Evolutionary conservation across 345 rosid genomes (phyloP).

Genomic region (Trapa incisa): DNA sequence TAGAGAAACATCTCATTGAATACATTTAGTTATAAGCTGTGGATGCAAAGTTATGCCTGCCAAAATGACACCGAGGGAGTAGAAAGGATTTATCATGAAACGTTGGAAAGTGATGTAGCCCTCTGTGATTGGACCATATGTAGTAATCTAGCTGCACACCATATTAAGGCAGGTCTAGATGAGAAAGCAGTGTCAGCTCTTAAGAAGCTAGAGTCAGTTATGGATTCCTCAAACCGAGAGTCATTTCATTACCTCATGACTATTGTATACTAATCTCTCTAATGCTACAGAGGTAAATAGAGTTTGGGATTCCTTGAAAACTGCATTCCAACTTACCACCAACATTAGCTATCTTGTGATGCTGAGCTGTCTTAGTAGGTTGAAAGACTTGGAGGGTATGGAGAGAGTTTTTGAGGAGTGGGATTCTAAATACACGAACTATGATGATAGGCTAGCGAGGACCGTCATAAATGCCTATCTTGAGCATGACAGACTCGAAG

Average conservation of each 20-base stretch:
- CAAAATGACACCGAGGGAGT: slow-evolving; percentile 43
- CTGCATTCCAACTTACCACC: slow-evolving; percentile 22
- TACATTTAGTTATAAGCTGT: slow-evolving; percentile 22
- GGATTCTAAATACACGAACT: slow-evolving; percentile 39
- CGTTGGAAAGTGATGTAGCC: slow-evolving; percentile 18
- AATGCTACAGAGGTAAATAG: slow-evolving; percentile 44
- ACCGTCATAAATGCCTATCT: slow-evolving; percentile 38
- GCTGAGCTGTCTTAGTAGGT: slow-evolving; percentile 47
- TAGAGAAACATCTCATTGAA: slow-evolving; percentile 23
- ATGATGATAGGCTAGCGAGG: slow-evolving; percentile 51
- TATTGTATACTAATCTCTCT: slow-evolving; percentile 44
- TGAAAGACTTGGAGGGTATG: slow-evolving; percentile 43
- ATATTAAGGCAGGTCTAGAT: slow-evolving; percentile 39
- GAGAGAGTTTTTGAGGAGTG: slow-evolving; percentile 47
- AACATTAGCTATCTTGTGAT: slow-evolving; percentile 44
- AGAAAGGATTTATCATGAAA: slow-evolving; percentile 34
- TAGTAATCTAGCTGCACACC: slow-evolving; percentile 49
- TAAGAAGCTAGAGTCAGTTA: slow-evolving; percentile 42
- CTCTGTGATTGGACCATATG: slow-evolving; percentile 36
- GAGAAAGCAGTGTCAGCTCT: slow-evolving; percentile 60
- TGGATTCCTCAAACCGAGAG: slow-evolving; percentile 31
- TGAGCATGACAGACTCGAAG: slow-evolving; percentile 32
- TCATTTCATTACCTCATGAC: slow-evolving; percentile 59
- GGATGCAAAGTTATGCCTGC: slow-evolving; percentile 48
- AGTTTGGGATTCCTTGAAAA: slow-evolving; percentile 46